phyloP scores from a whole-genome alignment of 495 filamentous ascomycete species.

The Ascodesmis nigricans region DNA sequence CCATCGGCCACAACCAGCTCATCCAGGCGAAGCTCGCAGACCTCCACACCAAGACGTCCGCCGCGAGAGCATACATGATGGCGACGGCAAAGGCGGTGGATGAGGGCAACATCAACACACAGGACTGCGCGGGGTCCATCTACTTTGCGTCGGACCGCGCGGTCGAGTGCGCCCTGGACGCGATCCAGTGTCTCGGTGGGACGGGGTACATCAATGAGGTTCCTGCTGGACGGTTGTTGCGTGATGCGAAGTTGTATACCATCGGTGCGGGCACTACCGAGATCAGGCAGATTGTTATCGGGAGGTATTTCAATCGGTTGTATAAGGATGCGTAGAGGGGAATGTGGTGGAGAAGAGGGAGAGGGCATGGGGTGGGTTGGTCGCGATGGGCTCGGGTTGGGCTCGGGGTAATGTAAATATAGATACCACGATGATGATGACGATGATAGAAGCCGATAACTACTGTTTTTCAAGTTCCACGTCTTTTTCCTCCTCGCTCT shows the following conservation, averaged over 20 bases:
- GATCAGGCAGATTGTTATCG: slow-evolving; percentile 83
- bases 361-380: too few relatives aligned
- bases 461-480: too few relatives aligned
- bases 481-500: too few relatives aligned
- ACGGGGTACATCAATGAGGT: slow-evolving; percentile 96
- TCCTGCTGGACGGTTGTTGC: slow-evolving; percentile 58
- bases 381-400: too few relatives aligned
- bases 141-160: slow-evolving; percentile 86
- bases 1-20: slow-evolving; percentile 82
- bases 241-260: slow-evolving; percentile 85
- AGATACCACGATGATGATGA: too few relatives aligned
- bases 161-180: slow-evolving; percentile 70
- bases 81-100: slow-evolving; percentile 56
- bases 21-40: slow-evolving; percentile 86
- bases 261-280: slow-evolving; percentile 95
- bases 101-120: slow-evolving; percentile 46
- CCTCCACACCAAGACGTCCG: slow-evolving; percentile 88
- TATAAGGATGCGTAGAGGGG: slow-evolving; percentile 30
- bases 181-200: slow-evolving; percentile 84
- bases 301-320: slow-evolving; percentile 80
- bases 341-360: too few relatives aligned
- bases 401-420: too few relatives aligned
- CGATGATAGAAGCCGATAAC: too few relatives aligned
- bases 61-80: slow-evolving; percentile 58
- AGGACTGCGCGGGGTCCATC: slow-evolving; percentile 89